Evolutionary conservation across 257 asterid species (phyloP), one percentile per base, ranked within the genome.

Genomic region (Solanum gracilifrons): DNA sequence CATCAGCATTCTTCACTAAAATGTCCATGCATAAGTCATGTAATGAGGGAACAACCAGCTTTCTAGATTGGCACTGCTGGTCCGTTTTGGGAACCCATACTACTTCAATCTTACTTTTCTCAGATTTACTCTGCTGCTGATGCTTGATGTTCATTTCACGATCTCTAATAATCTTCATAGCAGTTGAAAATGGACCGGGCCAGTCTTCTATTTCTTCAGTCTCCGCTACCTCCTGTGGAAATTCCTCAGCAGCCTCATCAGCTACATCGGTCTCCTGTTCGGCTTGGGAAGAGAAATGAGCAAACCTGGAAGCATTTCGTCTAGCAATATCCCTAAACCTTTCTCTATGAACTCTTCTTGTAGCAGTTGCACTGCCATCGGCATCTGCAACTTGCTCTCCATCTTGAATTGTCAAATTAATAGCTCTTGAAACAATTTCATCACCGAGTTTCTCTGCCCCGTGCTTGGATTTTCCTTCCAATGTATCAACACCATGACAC

Each of bases 171-270:
- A 95, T 94, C 89, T 93, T 97, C 98, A 93, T 92, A 58, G 98
- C 97, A 83, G 99, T 97, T 58, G 98, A 94, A 92, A 95, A 97
- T 21, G 97, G 98, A 86, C 99, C 99, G 7, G 99, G 99, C 98
- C 98, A 97, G 91, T 97, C 98, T 89, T 95, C 97, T 68, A 13
- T 80, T 84, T 79, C 92, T 72, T 64, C 74, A 51, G 69, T 16
- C 11, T 80, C 87, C 21, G 37, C 73, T 75, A 80, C 94, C 46
- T 90, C 89, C 73, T 51, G 84, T 71, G 95, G 89, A 82, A 25
- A 62, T 29, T 91, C 94, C 86, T 79, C 62, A 37, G 82, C 91
- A 88, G 93, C 88, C 88, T 43, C 93, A 89, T 87, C 91, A 88
- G 68, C 87, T 55, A 87, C 88, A 82, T 11, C 74, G 87, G 83